A percentile compares a stretch with the other conserved stretches of the same genome.
Conservation (phyloP, 2,329 filamentous ascomycete genomes). For the Calonectria montana region DNA sequence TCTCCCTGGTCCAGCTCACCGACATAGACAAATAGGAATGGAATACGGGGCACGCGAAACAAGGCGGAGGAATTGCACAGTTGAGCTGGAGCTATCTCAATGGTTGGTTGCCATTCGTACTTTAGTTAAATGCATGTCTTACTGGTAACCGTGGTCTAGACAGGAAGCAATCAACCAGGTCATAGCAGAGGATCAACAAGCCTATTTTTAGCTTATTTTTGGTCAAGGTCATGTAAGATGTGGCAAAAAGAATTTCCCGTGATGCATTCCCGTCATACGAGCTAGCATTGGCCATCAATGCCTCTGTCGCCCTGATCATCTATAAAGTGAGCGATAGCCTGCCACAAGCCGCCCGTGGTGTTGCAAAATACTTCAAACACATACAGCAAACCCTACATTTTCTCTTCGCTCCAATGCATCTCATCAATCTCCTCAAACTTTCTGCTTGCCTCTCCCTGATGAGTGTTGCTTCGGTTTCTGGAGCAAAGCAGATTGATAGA, state of each 20-base stretch:
- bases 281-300: background rate
- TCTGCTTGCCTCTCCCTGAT: background rate
- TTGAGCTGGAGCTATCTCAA: no score
- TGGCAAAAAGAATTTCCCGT: background rate
- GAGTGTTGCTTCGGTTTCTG: background rate
- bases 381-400: background rate
- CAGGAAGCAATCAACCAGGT: background rate
- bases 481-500: slow-evolving; percentile 5
- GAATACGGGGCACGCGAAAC: background rate
- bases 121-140: background rate
- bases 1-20: background rate
- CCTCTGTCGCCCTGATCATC: background rate
- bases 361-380: background rate
- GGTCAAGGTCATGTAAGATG: background rate
- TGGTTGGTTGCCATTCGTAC: background rate
- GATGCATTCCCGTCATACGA: background rate
- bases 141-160: background rate
- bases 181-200: background rate
- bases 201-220: slow-evolving; percentile 7
- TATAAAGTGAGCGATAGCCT: background rate
- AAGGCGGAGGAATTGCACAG: background rate
- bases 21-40: background rate
- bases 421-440: background rate
- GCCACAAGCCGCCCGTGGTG: background rate
- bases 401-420: background rate